Percentiles rank a stretch among this genome's conserved stretches.
Evolutionary conservation across 179 eudicot genomes (phyloP).

Genomic region (Silene noctiflora): DNA sequence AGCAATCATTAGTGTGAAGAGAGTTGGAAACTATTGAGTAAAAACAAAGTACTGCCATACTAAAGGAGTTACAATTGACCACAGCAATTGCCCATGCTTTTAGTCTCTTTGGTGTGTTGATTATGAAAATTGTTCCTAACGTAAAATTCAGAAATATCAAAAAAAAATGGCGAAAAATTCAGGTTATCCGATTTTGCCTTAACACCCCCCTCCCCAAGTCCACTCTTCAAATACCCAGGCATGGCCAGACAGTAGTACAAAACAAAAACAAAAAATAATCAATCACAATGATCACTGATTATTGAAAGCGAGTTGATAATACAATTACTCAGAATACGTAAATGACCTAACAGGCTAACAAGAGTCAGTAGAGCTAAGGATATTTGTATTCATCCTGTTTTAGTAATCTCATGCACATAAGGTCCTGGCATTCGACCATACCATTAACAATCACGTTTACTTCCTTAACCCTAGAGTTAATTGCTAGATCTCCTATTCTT

Average conservation of each 20-base stretch:
- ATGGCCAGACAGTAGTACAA: not conserved
- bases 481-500: not conserved
- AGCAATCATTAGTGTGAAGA: not conserved
- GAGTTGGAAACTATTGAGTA: not conserved
- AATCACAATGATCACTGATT: not conserved
- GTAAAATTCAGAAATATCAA: not conserved
- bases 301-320: not conserved
- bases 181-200: not conserved
- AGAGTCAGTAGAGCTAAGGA: no score
- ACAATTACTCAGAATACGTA: not conserved
- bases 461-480: not conserved
- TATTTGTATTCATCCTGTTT: no score
- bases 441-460: not conserved
- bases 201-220: not conserved
- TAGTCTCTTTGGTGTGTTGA: not conserved
- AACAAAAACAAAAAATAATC: not conserved
- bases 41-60: not conserved
- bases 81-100: not conserved
- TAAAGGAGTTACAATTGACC: constrained; percentile 6
- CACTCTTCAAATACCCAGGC: not conserved
- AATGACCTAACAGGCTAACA: no score
- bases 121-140: not conserved
- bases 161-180: not conserved
- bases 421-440: constrained; percentile 3
- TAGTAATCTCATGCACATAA: not conserved